Conservation (phyloP, 2,329 filamentous ascomycete species). For the Dryadomyces quercivorus region DNA sequence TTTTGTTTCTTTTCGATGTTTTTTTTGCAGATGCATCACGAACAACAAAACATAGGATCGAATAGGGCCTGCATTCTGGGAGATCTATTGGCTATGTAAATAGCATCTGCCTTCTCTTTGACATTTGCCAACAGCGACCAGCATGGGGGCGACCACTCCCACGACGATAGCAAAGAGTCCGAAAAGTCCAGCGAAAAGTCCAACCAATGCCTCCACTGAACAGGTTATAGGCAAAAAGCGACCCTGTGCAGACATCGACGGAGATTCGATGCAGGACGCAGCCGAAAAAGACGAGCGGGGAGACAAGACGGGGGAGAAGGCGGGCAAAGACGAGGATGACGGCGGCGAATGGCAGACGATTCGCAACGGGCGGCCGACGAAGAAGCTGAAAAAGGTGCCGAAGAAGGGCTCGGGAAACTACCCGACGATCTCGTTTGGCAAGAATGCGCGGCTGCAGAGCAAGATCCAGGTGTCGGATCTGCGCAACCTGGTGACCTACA, state of each 20-base stretch:
- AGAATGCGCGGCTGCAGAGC: constrained; percentile 44
- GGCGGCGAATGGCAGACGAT: constrained; percentile 39
- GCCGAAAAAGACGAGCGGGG: not conserved
- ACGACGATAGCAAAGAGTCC: not conserved
- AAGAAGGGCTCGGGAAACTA: constrained; percentile 43
- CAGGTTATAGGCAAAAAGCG: constrained; percentile 1
- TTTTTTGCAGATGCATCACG: not conserved
- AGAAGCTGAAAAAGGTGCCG: constrained; percentile 50
- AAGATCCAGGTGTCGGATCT: constrained; percentile 52
- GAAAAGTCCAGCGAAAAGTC: not conserved
- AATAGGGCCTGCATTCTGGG: not conserved
- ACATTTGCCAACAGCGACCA: not conserved
- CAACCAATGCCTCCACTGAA: not conserved
- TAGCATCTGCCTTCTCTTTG: not conserved
- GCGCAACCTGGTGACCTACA: constrained; percentile 52
- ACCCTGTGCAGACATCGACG: not conserved
- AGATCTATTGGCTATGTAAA: not conserved
- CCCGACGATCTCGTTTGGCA: constrained; percentile 45
- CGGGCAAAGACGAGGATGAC: constrained; percentile 10
- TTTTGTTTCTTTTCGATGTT: not conserved
- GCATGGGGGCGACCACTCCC: not conserved
- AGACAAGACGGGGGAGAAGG: not conserved
- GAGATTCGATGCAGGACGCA: not conserved
- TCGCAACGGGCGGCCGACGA: constrained; percentile 31
- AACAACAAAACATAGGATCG: not conserved